A percentile compares a stretch with the other conserved stretches of the same genome.
Evolutionary conservation across 495 filamentous ascomycete genomes (phyloP).

Genomic region (Talaromyces borbonicus): DNA sequence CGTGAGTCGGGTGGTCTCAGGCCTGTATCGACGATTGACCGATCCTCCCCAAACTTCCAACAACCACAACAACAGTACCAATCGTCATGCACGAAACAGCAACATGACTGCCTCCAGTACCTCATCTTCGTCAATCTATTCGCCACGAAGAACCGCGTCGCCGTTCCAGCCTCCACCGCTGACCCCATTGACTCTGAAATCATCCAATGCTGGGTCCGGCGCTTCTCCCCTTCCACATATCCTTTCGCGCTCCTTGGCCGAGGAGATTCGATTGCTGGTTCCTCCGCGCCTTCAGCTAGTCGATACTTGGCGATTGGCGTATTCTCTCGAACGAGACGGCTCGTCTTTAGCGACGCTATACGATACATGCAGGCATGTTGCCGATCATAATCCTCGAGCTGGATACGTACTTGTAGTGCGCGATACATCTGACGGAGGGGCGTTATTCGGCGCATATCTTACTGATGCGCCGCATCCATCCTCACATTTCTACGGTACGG

Average conservation of each 20-base stretch:
- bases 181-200: slow-evolving; percentile 42
- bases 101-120: slow-evolving; percentile 17
- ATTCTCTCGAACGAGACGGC: slow-evolving; percentile 89
- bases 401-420: slow-evolving; percentile 81
- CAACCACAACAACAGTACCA: slow-evolving; percentile 11
- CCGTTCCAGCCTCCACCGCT: slow-evolving; percentile 53
- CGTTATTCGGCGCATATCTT: slow-evolving; percentile 91
- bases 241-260: slow-evolving; percentile 64
- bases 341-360: slow-evolving; percentile 82
- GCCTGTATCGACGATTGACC: slow-evolving; percentile 43
- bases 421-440: slow-evolving; percentile 41
- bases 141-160: slow-evolving; percentile 42
- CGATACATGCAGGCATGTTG: slow-evolving; percentile 53
- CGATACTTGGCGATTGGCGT: slow-evolving; percentile 77
- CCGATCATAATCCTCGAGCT: slow-evolving; percentile 55
- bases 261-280: slow-evolving; percentile 87
- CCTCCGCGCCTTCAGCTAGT: slow-evolving; percentile 76
- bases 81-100: slow-evolving; percentile 2
- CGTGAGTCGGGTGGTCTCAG: slow-evolving; percentile 43
- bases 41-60: slow-evolving; percentile 18
- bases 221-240: slow-evolving; percentile 30
- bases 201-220: slow-evolving; percentile 19
- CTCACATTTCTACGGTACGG: slow-evolving; percentile 87
- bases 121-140: slow-evolving; percentile 31
- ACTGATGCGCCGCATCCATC: slow-evolving; percentile 72